A percentile compares a stretch with the other conserved stretches of the same genome.
phyloP scores from a whole-genome alignment of 2,329 filamentous ascomycete species.

The Epichloe amarillans region DNA sequence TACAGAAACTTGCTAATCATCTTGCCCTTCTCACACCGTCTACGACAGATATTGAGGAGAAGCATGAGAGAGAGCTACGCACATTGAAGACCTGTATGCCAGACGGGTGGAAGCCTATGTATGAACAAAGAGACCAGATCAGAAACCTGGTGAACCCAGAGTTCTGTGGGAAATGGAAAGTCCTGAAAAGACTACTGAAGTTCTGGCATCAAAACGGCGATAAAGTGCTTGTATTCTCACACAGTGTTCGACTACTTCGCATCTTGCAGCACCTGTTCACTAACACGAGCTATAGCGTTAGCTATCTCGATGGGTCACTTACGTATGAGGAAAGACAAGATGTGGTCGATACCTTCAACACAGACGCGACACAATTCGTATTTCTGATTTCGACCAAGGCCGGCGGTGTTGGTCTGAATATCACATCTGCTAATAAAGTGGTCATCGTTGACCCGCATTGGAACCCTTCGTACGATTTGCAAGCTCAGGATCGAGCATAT shows the following conservation, averaged over 20 bases:
- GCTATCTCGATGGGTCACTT: constrained; percentile 79
- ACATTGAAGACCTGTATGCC: constrained; percentile 65
- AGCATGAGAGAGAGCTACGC: constrained; percentile 64
- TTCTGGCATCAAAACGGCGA: constrained; percentile 86
- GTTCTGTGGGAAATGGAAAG: constrained; percentile 94
- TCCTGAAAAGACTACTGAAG: constrained; percentile 70
- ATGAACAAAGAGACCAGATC: constrained; percentile 63
- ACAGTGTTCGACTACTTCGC: constrained; percentile 72
- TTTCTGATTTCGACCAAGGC: constrained; percentile 92
- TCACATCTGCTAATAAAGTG: constrained; percentile 95
- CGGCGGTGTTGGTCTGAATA: constrained; percentile 88
- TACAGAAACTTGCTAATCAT: constrained; percentile 88
- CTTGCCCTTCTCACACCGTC: constrained; percentile 73
- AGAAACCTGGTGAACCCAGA: constrained; percentile 72
- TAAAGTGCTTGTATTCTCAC: constrained; percentile 91
- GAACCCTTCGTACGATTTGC: constrained; percentile 90
- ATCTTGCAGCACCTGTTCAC: constrained; percentile 79
- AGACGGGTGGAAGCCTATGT: constrained; percentile 59
- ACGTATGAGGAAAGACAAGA: constrained; percentile 70
- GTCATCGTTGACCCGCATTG: constrained; percentile 95
- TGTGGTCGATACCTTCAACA: constrained; percentile 83
- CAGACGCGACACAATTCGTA: constrained; percentile 75
- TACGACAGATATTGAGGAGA: constrained; percentile 49
- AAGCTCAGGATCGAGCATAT: constrained; percentile 93
- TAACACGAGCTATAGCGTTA: constrained; percentile 80